A percentile compares a stretch with the other conserved stretches of the same genome.
phyloP scores from a whole-genome alignment of 2,329 filamentous ascomycete species.

The Emmonsia crescens region DNA sequence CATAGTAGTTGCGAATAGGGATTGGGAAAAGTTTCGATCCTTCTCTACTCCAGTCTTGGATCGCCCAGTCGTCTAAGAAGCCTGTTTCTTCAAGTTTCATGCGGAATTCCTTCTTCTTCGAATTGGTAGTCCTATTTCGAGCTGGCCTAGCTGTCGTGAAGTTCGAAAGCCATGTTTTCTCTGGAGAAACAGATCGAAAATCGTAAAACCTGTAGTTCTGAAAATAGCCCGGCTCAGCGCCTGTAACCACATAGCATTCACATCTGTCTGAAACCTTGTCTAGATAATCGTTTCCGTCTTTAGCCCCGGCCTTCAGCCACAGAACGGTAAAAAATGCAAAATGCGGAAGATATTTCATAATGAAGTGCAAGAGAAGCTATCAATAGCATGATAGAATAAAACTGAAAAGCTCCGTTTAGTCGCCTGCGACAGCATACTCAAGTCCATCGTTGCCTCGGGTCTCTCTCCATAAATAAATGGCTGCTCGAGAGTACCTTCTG shows the following conservation, averaged over 20 bases:
- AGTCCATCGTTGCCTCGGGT: background rate
- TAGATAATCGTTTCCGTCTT: background rate
- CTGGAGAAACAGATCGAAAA: slow-evolving; percentile 35
- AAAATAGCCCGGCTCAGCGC: slow-evolving; percentile 36
- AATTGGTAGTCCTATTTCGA: slow-evolving; percentile 18
- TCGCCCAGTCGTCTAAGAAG: slow-evolving; percentile 26
- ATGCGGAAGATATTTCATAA: background rate
- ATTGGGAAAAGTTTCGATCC: slow-evolving; percentile 28
- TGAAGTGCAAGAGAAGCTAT: background rate
- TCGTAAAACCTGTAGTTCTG: slow-evolving; percentile 43
- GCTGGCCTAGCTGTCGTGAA: slow-evolving; percentile 43
- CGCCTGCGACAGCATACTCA: background rate
- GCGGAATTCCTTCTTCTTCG: slow-evolving; percentile 7
- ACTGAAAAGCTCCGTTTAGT: background rate
- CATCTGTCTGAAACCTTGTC: slow-evolving; percentile 22
- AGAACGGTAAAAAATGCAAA: background rate
- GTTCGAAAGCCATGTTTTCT: slow-evolving; percentile 18
- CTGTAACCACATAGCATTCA: slow-evolving; percentile 38
- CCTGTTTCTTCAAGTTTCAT: slow-evolving; percentile 5
- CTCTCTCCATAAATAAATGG: background rate
- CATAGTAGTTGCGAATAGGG: slow-evolving; percentile 35
- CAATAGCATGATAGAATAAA: background rate
- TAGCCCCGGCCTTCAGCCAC: background rate
- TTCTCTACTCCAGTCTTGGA: slow-evolving; percentile 37
- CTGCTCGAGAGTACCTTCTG: background rate